Percentiles rank a stretch among this genome's conserved stretches.
Evolutionary conservation across 805 yeast genomes (phyloP).

Genomic region (Martiniozyma abietophila): DNA sequence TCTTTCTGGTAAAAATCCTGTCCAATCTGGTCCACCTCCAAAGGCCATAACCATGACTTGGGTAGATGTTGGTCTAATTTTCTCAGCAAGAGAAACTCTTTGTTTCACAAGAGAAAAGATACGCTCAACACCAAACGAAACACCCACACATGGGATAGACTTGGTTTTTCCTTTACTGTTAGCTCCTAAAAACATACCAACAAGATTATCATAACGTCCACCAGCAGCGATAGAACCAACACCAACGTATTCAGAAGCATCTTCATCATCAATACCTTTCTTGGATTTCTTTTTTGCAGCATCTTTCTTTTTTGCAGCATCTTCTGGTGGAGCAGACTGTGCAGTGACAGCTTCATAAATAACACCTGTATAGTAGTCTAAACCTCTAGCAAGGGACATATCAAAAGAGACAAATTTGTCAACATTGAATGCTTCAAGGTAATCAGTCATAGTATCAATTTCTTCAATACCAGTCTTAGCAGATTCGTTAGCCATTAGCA

Average conservation of each 20-base stretch:
- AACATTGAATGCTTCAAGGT: slow-evolving; percentile 76
- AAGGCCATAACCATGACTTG: slow-evolving; percentile 96
- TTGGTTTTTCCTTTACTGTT: slow-evolving; percentile 61
- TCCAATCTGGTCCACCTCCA: slow-evolving; percentile 97
- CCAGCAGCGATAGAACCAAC: slow-evolving; percentile 99
- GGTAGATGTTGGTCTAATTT: slow-evolving; percentile 75
- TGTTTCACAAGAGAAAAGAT: slow-evolving; percentile 82
- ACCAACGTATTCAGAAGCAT: slow-evolving; percentile 94
- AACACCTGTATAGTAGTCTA: slow-evolving; percentile 95
- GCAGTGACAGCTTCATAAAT: slow-evolving; percentile 94
- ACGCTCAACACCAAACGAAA: slow-evolving; percentile 96
- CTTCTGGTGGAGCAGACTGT: slow-evolving; percentile 90
- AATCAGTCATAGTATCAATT: slow-evolving; percentile 64
- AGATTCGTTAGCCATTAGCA: slow-evolving; percentile 51
- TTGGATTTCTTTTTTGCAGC: slow-evolving; percentile 24
- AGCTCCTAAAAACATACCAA: slow-evolving; percentile 88
- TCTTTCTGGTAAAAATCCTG: slow-evolving; percentile 85
- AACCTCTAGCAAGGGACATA: slow-evolving; percentile 91
- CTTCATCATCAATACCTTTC: slow-evolving; percentile 50
- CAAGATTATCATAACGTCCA: slow-evolving; percentile 94
- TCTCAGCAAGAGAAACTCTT: slow-evolving; percentile 52
- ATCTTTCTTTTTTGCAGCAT: slow-evolving; percentile 59
- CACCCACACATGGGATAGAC: slow-evolving; percentile 94
- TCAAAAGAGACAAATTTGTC: slow-evolving; percentile 68
- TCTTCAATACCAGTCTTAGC: slow-evolving; percentile 80